Conservation (phyloP, 768 basidiomycete genomes). For the Termitomyces sp. region DNA sequence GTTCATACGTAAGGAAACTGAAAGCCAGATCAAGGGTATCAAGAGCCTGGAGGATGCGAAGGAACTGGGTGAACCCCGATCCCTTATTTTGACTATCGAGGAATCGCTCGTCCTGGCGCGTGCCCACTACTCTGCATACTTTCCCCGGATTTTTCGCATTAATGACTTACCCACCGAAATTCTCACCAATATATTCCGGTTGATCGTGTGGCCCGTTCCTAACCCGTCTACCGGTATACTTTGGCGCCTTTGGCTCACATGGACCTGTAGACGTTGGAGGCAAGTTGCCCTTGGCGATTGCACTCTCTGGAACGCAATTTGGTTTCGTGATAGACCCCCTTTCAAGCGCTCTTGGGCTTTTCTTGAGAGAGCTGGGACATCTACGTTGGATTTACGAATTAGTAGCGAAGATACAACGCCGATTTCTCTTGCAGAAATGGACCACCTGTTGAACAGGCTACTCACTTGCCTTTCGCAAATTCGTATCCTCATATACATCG, state of each 20-base stretch:
- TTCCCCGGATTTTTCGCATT: conserved; percentile 47
- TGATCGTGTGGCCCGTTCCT: conserved; percentile 50
- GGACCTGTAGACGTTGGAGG: conserved; percentile 59
- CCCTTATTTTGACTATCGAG: conserved; percentile 15
- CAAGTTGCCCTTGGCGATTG: conserved; percentile 42
- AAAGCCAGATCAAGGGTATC: conserved; percentile 15
- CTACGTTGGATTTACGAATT: conserved; percentile 62
- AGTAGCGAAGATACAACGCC: conserved; percentile 34
- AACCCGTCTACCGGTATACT: conserved; percentile 31
- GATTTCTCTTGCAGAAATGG: conserved; percentile 42
- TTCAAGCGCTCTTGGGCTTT: conserved; percentile 53
- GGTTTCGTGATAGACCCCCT: conserved; percentile 52
- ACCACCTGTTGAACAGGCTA: conserved; percentile 45
- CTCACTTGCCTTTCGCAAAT: conserved; percentile 54
- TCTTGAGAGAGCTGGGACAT: conserved; percentile 52
- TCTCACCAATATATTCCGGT: conserved; percentile 60
- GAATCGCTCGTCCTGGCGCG: conserved; percentile 31
- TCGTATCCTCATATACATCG: conserved; percentile 55
- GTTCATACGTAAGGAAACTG: conserved; percentile 15
- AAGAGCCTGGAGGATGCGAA: conserved; percentile 11
- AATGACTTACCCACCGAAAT: conserved; percentile 67
- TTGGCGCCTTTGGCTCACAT: conserved; percentile 49
- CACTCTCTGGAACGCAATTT: conserved; percentile 63
- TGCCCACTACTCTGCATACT: conserved; percentile 26
- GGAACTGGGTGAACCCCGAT: conserved; percentile 2